These are phyloP conservation scores for Ceratocystis smalleyi DNA, from an alignment of 2,329 filamentous ascomycete species.

Conservation along the genomic window DNA sequence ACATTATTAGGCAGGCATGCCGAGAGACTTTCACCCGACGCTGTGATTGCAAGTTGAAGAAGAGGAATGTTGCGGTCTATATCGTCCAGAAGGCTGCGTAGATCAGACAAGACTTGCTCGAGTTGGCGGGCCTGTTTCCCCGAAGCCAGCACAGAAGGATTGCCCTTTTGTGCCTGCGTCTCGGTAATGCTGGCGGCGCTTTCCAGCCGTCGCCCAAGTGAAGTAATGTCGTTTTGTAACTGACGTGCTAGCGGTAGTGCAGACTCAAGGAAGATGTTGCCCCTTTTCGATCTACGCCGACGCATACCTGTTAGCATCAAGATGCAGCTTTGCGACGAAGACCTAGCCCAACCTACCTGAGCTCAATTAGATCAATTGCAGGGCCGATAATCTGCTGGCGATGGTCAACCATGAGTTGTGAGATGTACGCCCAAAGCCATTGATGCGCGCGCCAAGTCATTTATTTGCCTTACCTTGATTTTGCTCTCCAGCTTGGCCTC, in stretches of 20 bases:
- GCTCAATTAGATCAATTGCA: conserved; percentile 79
- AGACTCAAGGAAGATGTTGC: conserved; percentile 55
- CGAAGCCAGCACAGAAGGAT: neutral
- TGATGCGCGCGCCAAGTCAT: neutral
- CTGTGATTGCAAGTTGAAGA: conserved; percentile 85
- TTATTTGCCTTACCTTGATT: conserved; percentile 35
- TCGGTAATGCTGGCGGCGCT: conserved; percentile 38
- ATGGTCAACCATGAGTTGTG: conserved; percentile 1
- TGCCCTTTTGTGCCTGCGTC: neutral
- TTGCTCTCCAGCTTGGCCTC: conserved; percentile 68
- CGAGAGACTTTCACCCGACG: conserved; percentile 75
- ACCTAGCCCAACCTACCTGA: conserved; percentile 46
- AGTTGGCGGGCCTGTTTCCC: conserved; percentile 40
- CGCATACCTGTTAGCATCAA: neutral
- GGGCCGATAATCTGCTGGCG: conserved; percentile 59
- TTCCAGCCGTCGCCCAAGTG: conserved; percentile 59
- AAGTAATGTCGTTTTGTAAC: conserved; percentile 68
- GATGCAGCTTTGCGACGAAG: neutral
- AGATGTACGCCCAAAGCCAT: neutral
- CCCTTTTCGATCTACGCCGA: conserved; percentile 32
- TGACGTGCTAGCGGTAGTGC: conserved; percentile 70
- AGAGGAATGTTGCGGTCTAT: conserved; percentile 87
- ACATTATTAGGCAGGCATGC: conserved; percentile 66
- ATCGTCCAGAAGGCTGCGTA: conserved; percentile 55
- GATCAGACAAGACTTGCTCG: conserved; percentile 53